These are phyloP conservation scores for button mushroom (Agaricus bisporus) DNA, from an alignment of 768 basidiomycete species.

Conservation along the genomic window DNA sequence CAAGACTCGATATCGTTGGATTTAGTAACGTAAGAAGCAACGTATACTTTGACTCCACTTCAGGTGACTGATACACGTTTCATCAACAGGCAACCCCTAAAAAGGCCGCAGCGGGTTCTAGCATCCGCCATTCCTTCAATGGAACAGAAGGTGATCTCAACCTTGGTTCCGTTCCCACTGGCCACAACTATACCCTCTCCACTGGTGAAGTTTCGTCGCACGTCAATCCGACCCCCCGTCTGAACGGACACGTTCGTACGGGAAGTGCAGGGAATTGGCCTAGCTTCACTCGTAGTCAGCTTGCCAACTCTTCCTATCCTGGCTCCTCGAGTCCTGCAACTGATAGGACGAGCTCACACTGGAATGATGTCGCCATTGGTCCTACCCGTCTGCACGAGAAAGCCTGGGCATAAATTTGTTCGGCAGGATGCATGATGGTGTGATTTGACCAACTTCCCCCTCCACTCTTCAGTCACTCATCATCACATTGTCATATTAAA, in stretches of 20 bases:
- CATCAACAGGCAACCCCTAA: conserved; percentile 35
- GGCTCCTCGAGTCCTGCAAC: conserved; percentile 47
- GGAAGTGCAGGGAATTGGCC: conserved; percentile 83
- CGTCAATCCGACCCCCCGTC: conserved; percentile 27
- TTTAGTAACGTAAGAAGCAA: conserved; percentile 54
- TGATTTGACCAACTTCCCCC: not conserved
- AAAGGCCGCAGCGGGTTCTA: conserved; percentile 44
- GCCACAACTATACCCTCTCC: conserved; percentile 23
- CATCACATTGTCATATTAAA: conserved; percentile 2
- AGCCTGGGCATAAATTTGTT: conserved; percentile 43
- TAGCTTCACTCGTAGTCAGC: conserved; percentile 48
- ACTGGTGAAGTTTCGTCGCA: conserved; percentile 10
- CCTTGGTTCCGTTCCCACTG: conserved; percentile 50
- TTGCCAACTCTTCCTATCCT: conserved; percentile 44
- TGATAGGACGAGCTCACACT: conserved; percentile 53
- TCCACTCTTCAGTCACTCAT: not conserved
- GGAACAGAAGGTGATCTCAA: conserved; percentile 62
- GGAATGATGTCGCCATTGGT: conserved; percentile 51
- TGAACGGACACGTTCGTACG: conserved; percentile 65
- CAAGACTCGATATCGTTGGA: conserved; percentile 68
- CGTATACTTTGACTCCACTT: not conserved
- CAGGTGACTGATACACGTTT: not conserved
- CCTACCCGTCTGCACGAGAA: conserved; percentile 45
- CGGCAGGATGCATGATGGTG: not conserved
- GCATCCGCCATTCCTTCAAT: conserved; percentile 69